These are phyloP conservation scores for Theobroma grandiflorum DNA, from an alignment of 441 rosid species.

Conservation along the genomic window DNA sequence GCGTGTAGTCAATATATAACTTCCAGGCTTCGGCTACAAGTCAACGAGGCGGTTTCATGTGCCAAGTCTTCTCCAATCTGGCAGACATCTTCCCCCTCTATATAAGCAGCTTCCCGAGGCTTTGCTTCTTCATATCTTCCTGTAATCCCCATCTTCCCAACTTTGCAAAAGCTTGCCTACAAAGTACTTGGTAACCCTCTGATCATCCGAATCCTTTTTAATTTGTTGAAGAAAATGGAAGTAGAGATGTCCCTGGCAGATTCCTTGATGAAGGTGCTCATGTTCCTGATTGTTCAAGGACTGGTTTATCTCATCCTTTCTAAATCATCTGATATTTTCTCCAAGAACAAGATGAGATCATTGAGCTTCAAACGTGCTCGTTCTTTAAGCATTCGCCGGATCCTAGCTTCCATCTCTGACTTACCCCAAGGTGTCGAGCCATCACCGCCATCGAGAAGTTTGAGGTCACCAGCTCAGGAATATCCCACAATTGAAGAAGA, in stretches of 20 bases:
- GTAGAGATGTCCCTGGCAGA: slow-evolving; percentile 30
- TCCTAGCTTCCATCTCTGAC: slow-evolving; percentile 53
- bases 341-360: slow-evolving; percentile 38
- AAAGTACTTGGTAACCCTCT: background rate
- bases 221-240: slow-evolving; percentile 16
- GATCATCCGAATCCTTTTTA: background rate
- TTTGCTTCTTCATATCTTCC: background rate
- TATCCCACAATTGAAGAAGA: background rate
- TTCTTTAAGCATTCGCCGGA: slow-evolving; percentile 53
- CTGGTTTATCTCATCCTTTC: slow-evolving; percentile 64
- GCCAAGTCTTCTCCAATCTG: background rate
- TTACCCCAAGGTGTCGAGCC: slow-evolving; percentile 48
- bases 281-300: slow-evolving; percentile 56
- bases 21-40: slow-evolving; percentile 27
- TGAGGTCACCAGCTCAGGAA: slow-evolving; percentile 8
- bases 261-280: slow-evolving; percentile 46
- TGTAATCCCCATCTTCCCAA: background rate
- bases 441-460: slow-evolving; percentile 39
- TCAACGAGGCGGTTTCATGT: background rate
- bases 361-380: slow-evolving; percentile 51
- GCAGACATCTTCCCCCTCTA: background rate
- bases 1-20: slow-evolving; percentile 24
- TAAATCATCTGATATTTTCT: slow-evolving; percentile 64
- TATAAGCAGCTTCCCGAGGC: slow-evolving; percentile 1
- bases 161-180: background rate